Evolutionary conservation across 805 yeast genomes (phyloP).

Genomic region (Candida xyloterini): DNA sequence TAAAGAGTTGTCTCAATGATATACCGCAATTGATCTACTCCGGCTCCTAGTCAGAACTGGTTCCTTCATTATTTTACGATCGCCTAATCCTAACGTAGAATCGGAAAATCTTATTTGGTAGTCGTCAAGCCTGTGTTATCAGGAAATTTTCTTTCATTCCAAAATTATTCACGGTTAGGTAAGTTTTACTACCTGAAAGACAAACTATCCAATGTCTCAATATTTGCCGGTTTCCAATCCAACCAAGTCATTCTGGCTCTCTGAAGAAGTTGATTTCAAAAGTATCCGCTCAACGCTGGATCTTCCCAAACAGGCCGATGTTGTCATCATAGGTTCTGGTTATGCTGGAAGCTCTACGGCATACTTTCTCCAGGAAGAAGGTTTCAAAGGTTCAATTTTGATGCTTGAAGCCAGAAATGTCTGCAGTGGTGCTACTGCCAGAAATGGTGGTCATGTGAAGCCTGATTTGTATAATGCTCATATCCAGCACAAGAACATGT

Average conservation of each 20-base stretch:
- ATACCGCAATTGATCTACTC: too few relatives aligned
- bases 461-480: constrained; percentile 31
- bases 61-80: not conserved
- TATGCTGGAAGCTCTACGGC: constrained; percentile 43
- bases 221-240: constrained; percentile 23
- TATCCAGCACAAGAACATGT: constrained; percentile 12
- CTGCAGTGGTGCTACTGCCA: constrained; percentile 42
- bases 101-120: not conserved
- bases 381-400: constrained; percentile 9
- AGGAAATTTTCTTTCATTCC: not conserved
- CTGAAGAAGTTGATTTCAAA: constrained; percentile 14
- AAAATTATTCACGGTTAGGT: not conserved
- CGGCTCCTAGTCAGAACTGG: too few relatives aligned
- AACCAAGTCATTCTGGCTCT: constrained; percentile 18
- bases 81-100: constrained; percentile 3
- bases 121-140: not conserved
- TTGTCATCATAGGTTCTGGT: constrained; percentile 44
- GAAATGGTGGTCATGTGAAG: constrained; percentile 50
- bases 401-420: constrained; percentile 40
- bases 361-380: constrained; percentile 30
- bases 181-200: not conserved
- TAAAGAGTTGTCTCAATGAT: too few relatives aligned
- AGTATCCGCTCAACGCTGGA: constrained; percentile 19
- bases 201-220: constrained; percentile 4
- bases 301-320: constrained; percentile 37